These are phyloP conservation scores for Clonostachys solani DNA, from an alignment of 2,329 filamentous ascomycete species.

Conservation along the genomic window DNA sequence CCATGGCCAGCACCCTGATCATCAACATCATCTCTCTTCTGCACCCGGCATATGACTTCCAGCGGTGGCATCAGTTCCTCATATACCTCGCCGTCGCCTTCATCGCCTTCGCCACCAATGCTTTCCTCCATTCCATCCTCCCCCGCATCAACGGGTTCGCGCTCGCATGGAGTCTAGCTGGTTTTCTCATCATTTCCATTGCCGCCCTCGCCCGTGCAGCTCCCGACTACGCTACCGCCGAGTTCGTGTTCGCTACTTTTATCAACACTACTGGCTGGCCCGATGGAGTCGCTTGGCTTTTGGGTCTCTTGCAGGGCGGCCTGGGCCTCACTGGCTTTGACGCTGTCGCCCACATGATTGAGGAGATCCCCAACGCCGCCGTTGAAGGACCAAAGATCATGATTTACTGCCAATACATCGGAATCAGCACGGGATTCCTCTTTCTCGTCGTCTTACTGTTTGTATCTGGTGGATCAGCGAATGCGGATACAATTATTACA, in stretches of 20 bases:
- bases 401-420: conserved; percentile 42
- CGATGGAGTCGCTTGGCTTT: conserved; percentile 42
- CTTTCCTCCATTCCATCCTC: conserved; percentile 50
- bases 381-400: conserved; percentile 24
- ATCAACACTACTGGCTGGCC: conserved; percentile 49
- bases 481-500: conserved; percentile 40
- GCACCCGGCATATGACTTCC: conserved; percentile 47
- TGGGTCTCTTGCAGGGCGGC: conserved; percentile 43
- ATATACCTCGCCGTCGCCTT: conserved; percentile 65
- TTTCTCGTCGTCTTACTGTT: conserved; percentile 62
- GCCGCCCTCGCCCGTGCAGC: conserved; percentile 52
- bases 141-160: conserved; percentile 65
- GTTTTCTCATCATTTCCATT: conserved; percentile 67
- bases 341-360: conserved; percentile 42
- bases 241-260: conserved; percentile 47
- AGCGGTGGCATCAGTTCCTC: conserved; percentile 69
- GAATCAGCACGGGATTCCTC: conserved; percentile 56
- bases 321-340: conserved; percentile 40
- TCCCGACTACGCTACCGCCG: conserved; percentile 33
- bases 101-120: conserved; percentile 59
- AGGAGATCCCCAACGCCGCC: conserved; percentile 37
- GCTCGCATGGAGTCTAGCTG: conserved; percentile 66
- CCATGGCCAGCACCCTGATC: conserved; percentile 64
- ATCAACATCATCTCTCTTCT: conserved; percentile 61
- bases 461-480: conserved; percentile 30